Evolutionary conservation across 352 stramenopile species (phyloP), one percentile per base, ranked within the genome.

Genomic region (Globisporangium abappressorium): DNA sequence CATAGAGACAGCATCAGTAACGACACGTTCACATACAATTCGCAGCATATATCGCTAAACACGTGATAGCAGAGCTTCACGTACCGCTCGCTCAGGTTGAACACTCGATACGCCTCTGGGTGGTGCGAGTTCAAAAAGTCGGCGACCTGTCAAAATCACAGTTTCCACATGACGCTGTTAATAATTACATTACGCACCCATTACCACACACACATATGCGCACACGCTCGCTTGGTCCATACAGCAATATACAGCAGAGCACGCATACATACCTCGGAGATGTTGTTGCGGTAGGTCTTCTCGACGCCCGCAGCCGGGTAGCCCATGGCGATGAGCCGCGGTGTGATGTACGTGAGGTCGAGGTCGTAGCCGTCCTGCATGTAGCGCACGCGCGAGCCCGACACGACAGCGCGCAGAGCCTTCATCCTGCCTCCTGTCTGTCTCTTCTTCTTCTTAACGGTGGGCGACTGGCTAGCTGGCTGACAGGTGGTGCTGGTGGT

Each of bases 251-350:
- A n/a, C 30, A n/a, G 11, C 55, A 60, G 14, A 41, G 24, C 43
- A 34, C 2, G 30, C 30, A 33, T 33, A 46, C 65, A 26, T n/a
- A 85, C 78, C 66, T 95, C 84, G 51, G 76, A 81, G 68, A 94
- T 92, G 73, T 93, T 84, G 76, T 95, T 95, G 61, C 87, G 84
- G 68, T 94, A 94, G 14, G 84, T 93, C 54, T 94, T 93, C 75
- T 95, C 87, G 51, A 95, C 77, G 74, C 85, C 85, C 33, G 81
- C 81, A 34, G 87, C 87, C 15, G 87, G 87, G 69, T 94, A 95
- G 0, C 84, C 85, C 85, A 95, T 94, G 64, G 87, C 87, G 47
- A 95, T 80, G 62, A 95, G 79, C 38, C 78, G 80, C 30, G 75
- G 75, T n/a, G 82, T 88, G 76, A 95, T 94, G 73, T 94, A 94